These are phyloP conservation scores for Suhomyces kunorum DNA, from an alignment of 1,139 yeast species.

Conservation along the genomic window DNA sequence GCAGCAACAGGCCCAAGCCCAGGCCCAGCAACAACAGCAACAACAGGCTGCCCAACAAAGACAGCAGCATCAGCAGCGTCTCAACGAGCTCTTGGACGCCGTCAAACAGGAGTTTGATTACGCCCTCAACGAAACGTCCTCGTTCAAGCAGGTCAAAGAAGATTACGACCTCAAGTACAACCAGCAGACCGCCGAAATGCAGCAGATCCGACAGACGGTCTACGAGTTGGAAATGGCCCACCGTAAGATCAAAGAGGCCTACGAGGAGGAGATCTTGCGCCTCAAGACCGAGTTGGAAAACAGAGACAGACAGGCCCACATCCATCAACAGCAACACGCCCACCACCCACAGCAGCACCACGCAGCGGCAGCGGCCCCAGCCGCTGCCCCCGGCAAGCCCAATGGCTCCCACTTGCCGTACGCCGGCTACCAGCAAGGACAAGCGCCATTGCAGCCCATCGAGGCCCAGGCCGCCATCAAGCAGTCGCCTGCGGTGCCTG, in stretches of 20 bases:
- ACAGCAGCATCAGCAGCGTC: slow-evolving; percentile 54
- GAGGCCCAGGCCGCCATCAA: slow-evolving; percentile 10
- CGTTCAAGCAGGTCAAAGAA: slow-evolving; percentile 87
- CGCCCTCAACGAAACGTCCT: slow-evolving; percentile 83
- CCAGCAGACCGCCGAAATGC: slow-evolving; percentile 93
- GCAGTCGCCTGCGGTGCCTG: slow-evolving; percentile 18
- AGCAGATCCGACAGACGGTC: slow-evolving; percentile 90
- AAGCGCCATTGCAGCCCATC: slow-evolving; percentile 14
- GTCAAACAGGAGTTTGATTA: slow-evolving; percentile 89
- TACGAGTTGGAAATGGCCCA: slow-evolving; percentile 94
- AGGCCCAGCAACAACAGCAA: slow-evolving; percentile 21
- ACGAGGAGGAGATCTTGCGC: slow-evolving; percentile 87
- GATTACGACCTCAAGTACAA: slow-evolving; percentile 88
- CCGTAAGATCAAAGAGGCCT: slow-evolving; percentile 91
- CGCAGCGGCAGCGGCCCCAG: slow-evolving; percentile 24
- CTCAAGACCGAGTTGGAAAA: slow-evolving; percentile 84
- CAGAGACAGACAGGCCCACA: slow-evolving; percentile 60
- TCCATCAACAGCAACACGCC: slow-evolving; percentile 29
- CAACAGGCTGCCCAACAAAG: slow-evolving; percentile 31
- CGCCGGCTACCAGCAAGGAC: slow-evolving; percentile 16
- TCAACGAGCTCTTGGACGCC: slow-evolving; percentile 83
- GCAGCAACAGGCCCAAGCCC: slow-evolving; percentile 29
- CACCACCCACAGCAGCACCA: slow-evolving; percentile 21
- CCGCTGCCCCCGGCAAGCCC: slow-evolving; percentile 14
- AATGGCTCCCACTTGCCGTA: slow-evolving; percentile 18